A percentile compares a stretch with the other conserved stretches of the same genome.
These are phyloP conservation scores for Thielaviopsis populi DNA, from an alignment of 2,329 filamentous ascomycete genomes.

Conservation along the genomic window DNA sequence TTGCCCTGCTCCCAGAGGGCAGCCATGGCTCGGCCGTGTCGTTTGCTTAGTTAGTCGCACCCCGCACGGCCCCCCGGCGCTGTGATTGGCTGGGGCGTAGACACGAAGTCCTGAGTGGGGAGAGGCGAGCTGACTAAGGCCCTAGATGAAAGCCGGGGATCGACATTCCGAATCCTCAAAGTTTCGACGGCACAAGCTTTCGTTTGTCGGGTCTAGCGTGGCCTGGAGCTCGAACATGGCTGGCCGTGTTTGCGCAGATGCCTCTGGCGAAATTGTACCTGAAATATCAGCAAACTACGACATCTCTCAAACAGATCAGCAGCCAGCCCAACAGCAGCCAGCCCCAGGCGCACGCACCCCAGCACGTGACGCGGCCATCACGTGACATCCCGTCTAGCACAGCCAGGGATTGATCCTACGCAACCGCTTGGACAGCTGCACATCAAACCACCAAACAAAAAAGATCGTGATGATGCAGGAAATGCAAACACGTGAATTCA, in stretches of 20 bases:
- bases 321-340: neutral
- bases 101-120: conserved; percentile 16
- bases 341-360: neutral
- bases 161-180: neutral
- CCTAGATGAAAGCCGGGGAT: neutral
- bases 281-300: too few species aligned
- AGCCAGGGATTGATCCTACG: neutral
- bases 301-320: too few species aligned
- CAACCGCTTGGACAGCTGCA: neutral
- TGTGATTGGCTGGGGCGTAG: conserved; percentile 9
- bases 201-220: too few species aligned
- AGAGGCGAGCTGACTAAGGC: conserved; percentile 8
- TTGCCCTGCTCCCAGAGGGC: neutral
- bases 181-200: too few species aligned
- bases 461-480: neutral
- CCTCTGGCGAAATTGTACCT: too few species aligned
- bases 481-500: neutral
- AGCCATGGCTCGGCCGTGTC: neutral
- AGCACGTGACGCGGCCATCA: neutral
- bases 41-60: conserved; percentile 4
- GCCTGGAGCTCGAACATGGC: too few species aligned
- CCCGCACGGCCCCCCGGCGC: neutral
- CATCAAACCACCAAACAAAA: neutral
- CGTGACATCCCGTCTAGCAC: neutral
- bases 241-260: too few species aligned